Evolutionary conservation across 2,329 filamentous ascomycete species (phyloP).

Genomic region (Fusarium nelsonii): DNA sequence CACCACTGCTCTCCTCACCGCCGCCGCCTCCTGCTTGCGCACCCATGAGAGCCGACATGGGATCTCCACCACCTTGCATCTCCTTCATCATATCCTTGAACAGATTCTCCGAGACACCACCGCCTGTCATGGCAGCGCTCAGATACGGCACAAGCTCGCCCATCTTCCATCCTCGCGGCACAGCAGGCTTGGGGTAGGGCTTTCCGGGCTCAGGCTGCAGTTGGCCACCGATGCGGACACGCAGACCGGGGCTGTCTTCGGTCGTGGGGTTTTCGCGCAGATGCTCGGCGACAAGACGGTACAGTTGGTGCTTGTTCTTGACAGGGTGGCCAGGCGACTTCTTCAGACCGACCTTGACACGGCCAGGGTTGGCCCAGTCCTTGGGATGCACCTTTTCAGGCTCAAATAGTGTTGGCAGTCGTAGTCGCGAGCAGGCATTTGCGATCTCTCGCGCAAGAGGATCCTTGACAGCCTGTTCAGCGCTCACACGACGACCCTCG

Average conservation of each 20-base stretch:
- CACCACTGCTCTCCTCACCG: constrained; percentile 47
- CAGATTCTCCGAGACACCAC: constrained; percentile 93
- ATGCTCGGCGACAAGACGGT: constrained; percentile 81
- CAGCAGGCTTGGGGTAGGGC: constrained; percentile 76
- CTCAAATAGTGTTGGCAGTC: constrained; percentile 83
- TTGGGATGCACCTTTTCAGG: constrained; percentile 93
- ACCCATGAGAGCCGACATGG: constrained; percentile 60
- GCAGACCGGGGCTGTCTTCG: constrained; percentile 74
- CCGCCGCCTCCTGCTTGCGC: constrained; percentile 51
- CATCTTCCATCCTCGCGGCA: constrained; percentile 93
- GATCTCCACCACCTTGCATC: constrained; percentile 72
- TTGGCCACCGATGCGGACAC: constrained; percentile 79
- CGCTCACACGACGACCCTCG: constrained; percentile 83
- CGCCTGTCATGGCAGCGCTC: constrained; percentile 89
- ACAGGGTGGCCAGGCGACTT: constrained; percentile 55
- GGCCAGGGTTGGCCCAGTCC: constrained; percentile 96
- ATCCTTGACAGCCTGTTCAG: constrained; percentile 79
- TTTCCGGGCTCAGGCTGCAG: constrained; percentile 71
- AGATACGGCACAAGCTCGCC: constrained; percentile 85
- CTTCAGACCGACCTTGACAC: constrained; percentile 81
- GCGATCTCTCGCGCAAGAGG: constrained; percentile 92
- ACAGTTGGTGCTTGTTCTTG: constrained; percentile 88
- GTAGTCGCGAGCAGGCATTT: constrained; percentile 81
- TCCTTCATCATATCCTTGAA: constrained; percentile 97
- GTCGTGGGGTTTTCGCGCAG: constrained; percentile 83